Percentiles rank a stretch among this genome's conserved stretches.
Evolutionary conservation across 2,329 filamentous ascomycete species (phyloP).

Genomic region (Pseudogymnoascus sp.): DNA sequence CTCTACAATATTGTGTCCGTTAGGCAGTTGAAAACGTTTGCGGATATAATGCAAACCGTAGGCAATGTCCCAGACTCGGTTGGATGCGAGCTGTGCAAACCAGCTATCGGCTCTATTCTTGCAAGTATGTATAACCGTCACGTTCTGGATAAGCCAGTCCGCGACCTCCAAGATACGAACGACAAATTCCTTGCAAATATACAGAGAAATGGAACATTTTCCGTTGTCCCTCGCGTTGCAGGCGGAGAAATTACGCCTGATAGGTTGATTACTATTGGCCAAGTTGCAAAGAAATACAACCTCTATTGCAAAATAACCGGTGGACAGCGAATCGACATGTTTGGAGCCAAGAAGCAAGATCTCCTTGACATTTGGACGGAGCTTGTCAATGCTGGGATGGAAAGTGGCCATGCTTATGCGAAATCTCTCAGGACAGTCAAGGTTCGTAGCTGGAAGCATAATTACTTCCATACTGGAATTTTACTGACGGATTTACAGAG

Average conservation of each 20-base stretch:
- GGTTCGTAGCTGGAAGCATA: not conserved
- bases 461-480: not conserved
- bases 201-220: slow-evolving; percentile 85
- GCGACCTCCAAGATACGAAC: slow-evolving; percentile 84
- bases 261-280: slow-evolving; percentile 73
- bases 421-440: slow-evolving; percentile 86
- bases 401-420: slow-evolving; percentile 84
- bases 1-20: slow-evolving; percentile 85
- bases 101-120: slow-evolving; percentile 71
- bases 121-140: slow-evolving; percentile 77
- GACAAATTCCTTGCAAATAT: slow-evolving; percentile 84
- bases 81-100: slow-evolving; percentile 83
- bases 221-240: slow-evolving; percentile 73
- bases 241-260: slow-evolving; percentile 84
- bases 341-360: slow-evolving; percentile 83
- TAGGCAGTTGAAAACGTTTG: slow-evolving; percentile 64
- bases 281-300: slow-evolving; percentile 74
- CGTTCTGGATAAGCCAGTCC: slow-evolving; percentile 60
- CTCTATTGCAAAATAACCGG: slow-evolving; percentile 91
- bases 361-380: slow-evolving; percentile 73
- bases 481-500: slow-evolving; percentile 34
- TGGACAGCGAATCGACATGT: slow-evolving; percentile 87
- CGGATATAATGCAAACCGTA: slow-evolving; percentile 68
- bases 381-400: slow-evolving; percentile 76
- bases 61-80: slow-evolving; percentile 64